Evolutionary conservation across 1,284 basidiomycete genomes (phyloP), one percentile per base, ranked within the genome.

Genomic region (Cerrena zonata): DNA sequence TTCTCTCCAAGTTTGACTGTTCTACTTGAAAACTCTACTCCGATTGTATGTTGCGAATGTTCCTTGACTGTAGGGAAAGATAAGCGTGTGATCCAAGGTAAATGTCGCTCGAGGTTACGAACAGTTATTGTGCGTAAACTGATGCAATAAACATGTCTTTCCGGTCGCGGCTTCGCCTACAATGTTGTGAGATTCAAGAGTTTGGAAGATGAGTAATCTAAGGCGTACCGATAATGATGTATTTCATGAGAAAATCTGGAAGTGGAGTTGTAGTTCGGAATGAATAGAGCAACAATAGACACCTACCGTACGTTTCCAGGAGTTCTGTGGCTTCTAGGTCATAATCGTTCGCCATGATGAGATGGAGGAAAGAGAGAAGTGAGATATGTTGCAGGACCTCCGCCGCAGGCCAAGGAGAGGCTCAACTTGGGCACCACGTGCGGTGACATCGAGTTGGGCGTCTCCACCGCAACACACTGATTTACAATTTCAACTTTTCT

Each of bases 21-120:
- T 53, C 91, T 76, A 65, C 90, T 93, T 7, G 91, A 92, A 66
- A 96, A 95, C 64, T 95, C 94, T 27, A 96, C 93, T 11, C 94
- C 95, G 55, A 99, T 98, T 12, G 95, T 99, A 67, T 99, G 95
- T 68, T 94, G 89, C 0, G 94, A 94, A 64, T 95, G 89, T 61
- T 94, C 89, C 71, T 95, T 96, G 79, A 95, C 94, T 96, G 66
- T 5, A 39, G 47, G 45, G 44, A 26, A 25, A 37, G 38, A 26
- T 41, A 44, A 46, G 24, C 48, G 25, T 38, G 47, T 13, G 44
- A 42, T 43, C 38, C 46, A 40, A 45, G 50, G 45, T 24, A 47
- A 19, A 18, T 42, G 19, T 12, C 4, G 27, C 3, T 25, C 34
- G 41, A 46, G 37, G 39, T 49, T 23, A 77, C 91, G 59, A 61